Evolutionary conservation across 2,329 filamentous ascomycete species (phyloP).

Genomic region (Lecanicillium sp.): DNA sequence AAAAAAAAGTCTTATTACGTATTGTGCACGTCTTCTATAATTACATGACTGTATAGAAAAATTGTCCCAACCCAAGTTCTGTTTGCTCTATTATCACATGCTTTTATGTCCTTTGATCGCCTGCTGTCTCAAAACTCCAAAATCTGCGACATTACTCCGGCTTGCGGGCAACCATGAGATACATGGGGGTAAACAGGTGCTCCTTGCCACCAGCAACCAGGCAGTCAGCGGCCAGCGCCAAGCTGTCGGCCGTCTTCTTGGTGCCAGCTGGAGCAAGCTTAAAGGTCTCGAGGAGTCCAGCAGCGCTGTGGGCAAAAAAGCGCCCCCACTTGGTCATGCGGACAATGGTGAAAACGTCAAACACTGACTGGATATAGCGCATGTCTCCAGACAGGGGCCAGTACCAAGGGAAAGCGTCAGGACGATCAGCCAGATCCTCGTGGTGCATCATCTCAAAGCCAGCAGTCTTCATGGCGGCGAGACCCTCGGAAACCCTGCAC

Average conservation of each 20-base stretch:
- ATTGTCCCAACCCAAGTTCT: background rate
- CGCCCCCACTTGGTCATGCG: slow-evolving; percentile 80
- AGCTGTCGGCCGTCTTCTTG: slow-evolving; percentile 77
- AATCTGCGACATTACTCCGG: slow-evolving; percentile 32
- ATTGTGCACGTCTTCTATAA: slow-evolving; percentile 5
- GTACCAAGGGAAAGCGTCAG: slow-evolving; percentile 68
- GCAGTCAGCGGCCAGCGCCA: slow-evolving; percentile 68
- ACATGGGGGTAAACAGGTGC: slow-evolving; percentile 94
- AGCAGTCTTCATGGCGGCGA: slow-evolving; percentile 71
- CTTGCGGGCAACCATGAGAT: slow-evolving; percentile 84
- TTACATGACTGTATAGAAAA: slow-evolving; percentile 6
- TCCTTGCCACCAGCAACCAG: slow-evolving; percentile 73
- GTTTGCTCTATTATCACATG: too few species aligned
- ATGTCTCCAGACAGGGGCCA: slow-evolving; percentile 77
- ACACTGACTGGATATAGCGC: slow-evolving; percentile 64
- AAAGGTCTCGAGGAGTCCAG: slow-evolving; percentile 62
- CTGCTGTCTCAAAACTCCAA: background rate
- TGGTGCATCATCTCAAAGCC: slow-evolving; percentile 64
- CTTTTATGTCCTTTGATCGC: slow-evolving; percentile 1
- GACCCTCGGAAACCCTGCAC: slow-evolving; percentile 71
- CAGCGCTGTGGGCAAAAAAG: slow-evolving; percentile 59
- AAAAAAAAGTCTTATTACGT: slow-evolving; percentile 3
- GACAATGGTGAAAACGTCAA: slow-evolving; percentile 67
- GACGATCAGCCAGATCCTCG: slow-evolving; percentile 48
- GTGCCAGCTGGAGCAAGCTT: slow-evolving; percentile 68